Evolutionary conservation across 148 eudicot species (phyloP).

Genomic region (Diospyros lotus): DNA sequence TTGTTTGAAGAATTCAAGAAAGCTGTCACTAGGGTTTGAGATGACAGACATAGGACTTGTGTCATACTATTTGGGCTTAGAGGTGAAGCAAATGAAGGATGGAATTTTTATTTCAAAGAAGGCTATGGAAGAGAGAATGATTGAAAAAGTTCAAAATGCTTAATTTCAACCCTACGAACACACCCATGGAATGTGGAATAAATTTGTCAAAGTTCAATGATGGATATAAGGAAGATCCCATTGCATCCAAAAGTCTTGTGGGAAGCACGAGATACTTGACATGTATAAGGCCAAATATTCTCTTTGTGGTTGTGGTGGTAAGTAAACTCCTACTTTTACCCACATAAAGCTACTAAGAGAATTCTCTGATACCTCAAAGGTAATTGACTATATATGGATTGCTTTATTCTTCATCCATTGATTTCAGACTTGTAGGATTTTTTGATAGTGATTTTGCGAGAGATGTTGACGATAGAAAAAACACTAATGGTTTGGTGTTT

Average conservation of each 20-base stretch:
- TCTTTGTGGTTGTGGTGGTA: neutral
- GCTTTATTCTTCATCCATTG: too few relatives aligned
- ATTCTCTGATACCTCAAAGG: neutral
- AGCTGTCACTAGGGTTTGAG: neutral
- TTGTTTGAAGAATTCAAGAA: neutral
- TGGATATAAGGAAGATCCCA: neutral
- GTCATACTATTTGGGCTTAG: neutral
- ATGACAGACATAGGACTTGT: slow-evolving; percentile 1
- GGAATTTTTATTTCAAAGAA: neutral
- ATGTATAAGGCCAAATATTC: neutral
- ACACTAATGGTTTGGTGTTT: too few relatives aligned
- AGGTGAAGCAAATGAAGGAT: neutral
- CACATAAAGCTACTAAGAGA: neutral
- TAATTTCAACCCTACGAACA: neutral
- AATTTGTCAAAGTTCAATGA: neutral
- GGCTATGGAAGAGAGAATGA: too few relatives aligned
- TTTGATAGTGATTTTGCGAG: too few relatives aligned
- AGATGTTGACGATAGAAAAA: too few relatives aligned
- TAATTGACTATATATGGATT: neutral
- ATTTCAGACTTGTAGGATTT: too few relatives aligned
- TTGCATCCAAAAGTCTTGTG: neutral
- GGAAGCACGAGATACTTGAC: slow-evolving; percentile 1
- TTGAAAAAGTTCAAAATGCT: too few relatives aligned
- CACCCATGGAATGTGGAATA: neutral
- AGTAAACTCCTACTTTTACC: neutral